These are phyloP conservation scores for Eucalyptus regnans DNA, from an alignment of 345 rosid genomes.

Conservation along the genomic window DNA sequence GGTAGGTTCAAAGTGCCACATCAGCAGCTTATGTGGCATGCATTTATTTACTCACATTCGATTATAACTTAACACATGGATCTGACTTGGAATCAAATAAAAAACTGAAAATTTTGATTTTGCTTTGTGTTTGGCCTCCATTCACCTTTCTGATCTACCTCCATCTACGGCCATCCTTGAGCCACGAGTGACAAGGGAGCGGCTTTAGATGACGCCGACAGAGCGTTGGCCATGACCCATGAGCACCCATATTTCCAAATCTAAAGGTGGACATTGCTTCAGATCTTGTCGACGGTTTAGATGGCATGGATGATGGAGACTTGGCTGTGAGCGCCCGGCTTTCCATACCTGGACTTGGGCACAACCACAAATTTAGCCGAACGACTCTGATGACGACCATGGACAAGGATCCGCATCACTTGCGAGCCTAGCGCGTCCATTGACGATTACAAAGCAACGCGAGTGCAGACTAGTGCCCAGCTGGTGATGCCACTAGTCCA, in stretches of 20 bases:
- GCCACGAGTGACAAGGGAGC: not conserved
- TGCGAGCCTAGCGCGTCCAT: not conserved
- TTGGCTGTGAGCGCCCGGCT: not conserved
- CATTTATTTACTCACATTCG: not conserved
- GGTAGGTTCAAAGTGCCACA: not conserved
- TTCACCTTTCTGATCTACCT: not conserved
- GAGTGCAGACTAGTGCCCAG: not conserved
- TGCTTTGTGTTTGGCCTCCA: not conserved
- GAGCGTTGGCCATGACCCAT: not conserved
- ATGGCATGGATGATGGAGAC: not conserved
- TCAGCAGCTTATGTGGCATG: not conserved
- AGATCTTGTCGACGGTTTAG: not conserved
- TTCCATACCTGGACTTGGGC: not conserved
- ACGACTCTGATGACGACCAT: accelerated
- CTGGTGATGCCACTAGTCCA: not conserved
- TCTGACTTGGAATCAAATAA: not conserved
- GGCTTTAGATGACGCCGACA: not conserved
- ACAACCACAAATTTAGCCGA: not conserved
- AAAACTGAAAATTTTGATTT: not conserved
- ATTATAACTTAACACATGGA: not conserved
- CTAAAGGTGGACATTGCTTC: not conserved
- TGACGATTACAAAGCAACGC: not conserved
- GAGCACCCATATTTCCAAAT: not conserved
- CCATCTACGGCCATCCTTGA: not conserved
- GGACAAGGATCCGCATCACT: not conserved